Percentiles rank a stretch among this genome's conserved stretches.
Evolutionary conservation across 345 rosid species (phyloP).

Genomic region (Reutealis trisperma): DNA sequence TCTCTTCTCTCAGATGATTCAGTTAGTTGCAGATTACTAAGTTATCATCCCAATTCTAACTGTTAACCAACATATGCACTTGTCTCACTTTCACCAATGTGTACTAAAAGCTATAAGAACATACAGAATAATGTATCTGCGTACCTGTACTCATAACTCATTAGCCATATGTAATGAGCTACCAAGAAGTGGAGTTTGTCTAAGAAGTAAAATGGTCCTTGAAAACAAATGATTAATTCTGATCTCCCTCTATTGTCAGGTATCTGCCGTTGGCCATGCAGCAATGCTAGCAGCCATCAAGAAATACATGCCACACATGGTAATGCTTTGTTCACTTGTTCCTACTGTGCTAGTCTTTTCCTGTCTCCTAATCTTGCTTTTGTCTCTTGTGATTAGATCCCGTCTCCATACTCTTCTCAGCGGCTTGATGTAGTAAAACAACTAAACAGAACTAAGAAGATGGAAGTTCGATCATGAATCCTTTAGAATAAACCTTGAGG

Average conservation of each 20-base stretch:
- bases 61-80: too few relatives aligned
- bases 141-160: too few relatives aligned
- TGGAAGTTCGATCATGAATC: constrained; percentile 47
- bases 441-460: constrained; percentile 53
- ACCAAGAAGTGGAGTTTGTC: neutral
- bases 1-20: neutral
- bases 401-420: constrained; percentile 58
- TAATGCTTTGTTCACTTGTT: constrained; percentile 18
- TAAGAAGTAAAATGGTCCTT: neutral
- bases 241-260: constrained; percentile 28
- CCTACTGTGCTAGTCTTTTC: neutral
- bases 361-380: constrained; percentile 18
- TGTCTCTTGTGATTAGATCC: constrained; percentile 42
- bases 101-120: too few relatives aligned
- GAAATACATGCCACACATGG: constrained; percentile 58
- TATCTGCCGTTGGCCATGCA: constrained; percentile 64
- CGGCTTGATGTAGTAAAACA: constrained; percentile 62
- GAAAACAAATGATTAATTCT: constrained; percentile 4
- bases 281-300: constrained; percentile 61
- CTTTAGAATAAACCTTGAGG: constrained; percentile 20
- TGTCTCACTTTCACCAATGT: too few relatives aligned
- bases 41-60: neutral
- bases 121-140: too few relatives aligned
- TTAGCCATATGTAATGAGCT: neutral
- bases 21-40: neutral